Conservation (phyloP, 2,329 filamentous ascomycete species). For the Ilyonectria destructans region DNA sequence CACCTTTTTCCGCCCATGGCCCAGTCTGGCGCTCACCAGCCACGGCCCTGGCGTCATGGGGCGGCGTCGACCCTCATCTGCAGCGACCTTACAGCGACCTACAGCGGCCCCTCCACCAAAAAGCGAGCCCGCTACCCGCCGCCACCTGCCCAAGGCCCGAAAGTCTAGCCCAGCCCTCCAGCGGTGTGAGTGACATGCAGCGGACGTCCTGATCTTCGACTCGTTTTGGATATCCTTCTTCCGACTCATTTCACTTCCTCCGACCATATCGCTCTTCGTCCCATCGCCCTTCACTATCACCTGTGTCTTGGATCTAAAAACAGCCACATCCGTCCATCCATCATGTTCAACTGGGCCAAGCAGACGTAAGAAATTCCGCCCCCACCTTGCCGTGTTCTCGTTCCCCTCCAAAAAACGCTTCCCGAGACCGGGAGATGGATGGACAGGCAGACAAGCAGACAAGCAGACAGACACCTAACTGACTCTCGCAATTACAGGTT, state of each 20-base stretch:
- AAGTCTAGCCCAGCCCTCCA: slow-evolving; percentile 11
- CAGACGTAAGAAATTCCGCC: slow-evolving; percentile 77
- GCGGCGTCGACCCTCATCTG: background rate
- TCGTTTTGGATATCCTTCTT: slow-evolving; percentile 21
- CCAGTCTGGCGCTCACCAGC: slow-evolving; percentile 22
- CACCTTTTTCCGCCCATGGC: background rate
- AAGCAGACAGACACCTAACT: slow-evolving; percentile 27
- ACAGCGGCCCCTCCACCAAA: slow-evolving; percentile 24
- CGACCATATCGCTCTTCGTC: slow-evolving; percentile 6
- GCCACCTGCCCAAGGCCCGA: slow-evolving; percentile 14
- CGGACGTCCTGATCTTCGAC: slow-evolving; percentile 22
- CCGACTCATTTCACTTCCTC: slow-evolving; percentile 20
- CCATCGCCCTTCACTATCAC: slow-evolving; percentile 6
- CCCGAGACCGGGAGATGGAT: background rate
- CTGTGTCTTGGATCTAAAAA: slow-evolving; percentile 12
- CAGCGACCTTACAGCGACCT: slow-evolving; percentile 1
- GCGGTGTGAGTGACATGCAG: slow-evolving; percentile 32
- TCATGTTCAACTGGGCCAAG: slow-evolving; percentile 96
- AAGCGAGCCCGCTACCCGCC: slow-evolving; percentile 7
- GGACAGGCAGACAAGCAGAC: background rate
- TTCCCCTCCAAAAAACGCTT: slow-evolving; percentile 4
- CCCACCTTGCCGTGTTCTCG: slow-evolving; percentile 13
- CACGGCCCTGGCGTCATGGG: slow-evolving; percentile 31
- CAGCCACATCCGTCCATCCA: background rate
- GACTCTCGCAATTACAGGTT: slow-evolving; percentile 62